Base-by-base conservation (phyloP, 176 grass and related monocot species). In the Musa troglodytarum region DNA sequence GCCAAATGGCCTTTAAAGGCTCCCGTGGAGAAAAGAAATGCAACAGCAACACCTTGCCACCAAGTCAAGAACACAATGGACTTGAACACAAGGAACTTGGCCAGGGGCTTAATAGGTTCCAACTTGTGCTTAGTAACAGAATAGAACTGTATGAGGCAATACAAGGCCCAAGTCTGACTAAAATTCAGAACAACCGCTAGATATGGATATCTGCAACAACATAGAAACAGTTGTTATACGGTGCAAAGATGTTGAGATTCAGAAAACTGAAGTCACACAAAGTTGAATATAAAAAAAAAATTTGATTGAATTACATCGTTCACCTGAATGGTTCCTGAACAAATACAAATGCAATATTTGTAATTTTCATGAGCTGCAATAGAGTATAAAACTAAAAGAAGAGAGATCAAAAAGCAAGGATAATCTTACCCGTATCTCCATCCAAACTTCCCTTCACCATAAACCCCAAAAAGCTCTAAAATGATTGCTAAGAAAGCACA, bases 41-140 rank as follows among this genome's bases (percentile, higher is more conserved):
- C 90, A 86, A 99, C 85, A 82, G 87, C 87, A 82, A 99, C 56
- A 83, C 95, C 95, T 81, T 99, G 95, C 95, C 95, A 99, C 90
- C 95, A 99, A 71, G 95, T 99, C 76, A 99, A 88, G 84, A 99
- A 99, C 86, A 99, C 90, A 91, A 94, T 99, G 70, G 90, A 94
- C 83, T 99, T 99, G 88, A 99, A 99, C 17, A 88, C 90, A 66
- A 99, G 85, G 87, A 99, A 99, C 68, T 99, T 99, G 29, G 95
- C 87, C 77, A 99, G 80, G 50, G 95, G 95, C 77, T 91, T 86
- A 69, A 94, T 99, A 70, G 95, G 86, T 76, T 99, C 88, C 76
- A 99, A 78, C 78, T 91, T 99, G 75, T 94, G 88, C 76, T 99
- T 99, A 14, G 88, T 99, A 54, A 83, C 88, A 82, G 88, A 82